Percentiles rank a stretch among this genome's conserved stretches.
These are phyloP conservation scores for Geranium brycei DNA, from an alignment of 345 rosid genomes.

Conservation along the genomic window DNA sequence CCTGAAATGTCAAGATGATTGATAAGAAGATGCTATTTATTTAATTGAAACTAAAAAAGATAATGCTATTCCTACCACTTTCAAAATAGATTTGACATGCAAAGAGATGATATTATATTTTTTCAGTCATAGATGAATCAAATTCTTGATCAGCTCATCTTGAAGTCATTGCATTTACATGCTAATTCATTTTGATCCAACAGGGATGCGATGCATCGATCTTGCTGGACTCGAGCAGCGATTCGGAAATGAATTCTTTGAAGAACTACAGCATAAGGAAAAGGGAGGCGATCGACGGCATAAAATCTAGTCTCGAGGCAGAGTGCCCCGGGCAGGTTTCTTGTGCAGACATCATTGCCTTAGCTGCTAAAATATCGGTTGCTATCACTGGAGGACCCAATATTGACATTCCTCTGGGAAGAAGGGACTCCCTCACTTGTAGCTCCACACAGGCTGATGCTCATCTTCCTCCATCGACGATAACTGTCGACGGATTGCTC, in stretches of 20 bases:
- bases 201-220: conserved; percentile 34
- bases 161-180: not conserved
- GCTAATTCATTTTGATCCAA: not conserved
- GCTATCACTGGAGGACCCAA: conserved; percentile 25
- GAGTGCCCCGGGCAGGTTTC: conserved; percentile 23
- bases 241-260: conserved; percentile 13
- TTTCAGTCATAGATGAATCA: not conserved
- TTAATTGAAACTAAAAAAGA: too few species aligned
- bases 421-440: conserved; percentile 22
- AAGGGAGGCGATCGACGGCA: conserved; percentile 11
- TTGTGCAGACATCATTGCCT: conserved; percentile 29
- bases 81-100: not conserved
- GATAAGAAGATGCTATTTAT: too few species aligned
- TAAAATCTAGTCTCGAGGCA: conserved; percentile 13
- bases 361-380: conserved; percentile 26
- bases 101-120: not conserved
- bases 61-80: not conserved
- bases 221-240: conserved; percentile 9
- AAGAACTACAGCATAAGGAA: conserved; percentile 24
- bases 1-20: not conserved
- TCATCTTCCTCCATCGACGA: conserved; percentile 16
- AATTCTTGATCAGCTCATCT: not conserved
- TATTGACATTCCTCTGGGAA: conserved; percentile 23
- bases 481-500: conserved; percentile 19
- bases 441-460: conserved; percentile 14